A percentile compares a stretch with the other conserved stretches of the same genome.
phyloP scores from a whole-genome alignment of 768 basidiomycete species.

The Crepidotus variabilis region DNA sequence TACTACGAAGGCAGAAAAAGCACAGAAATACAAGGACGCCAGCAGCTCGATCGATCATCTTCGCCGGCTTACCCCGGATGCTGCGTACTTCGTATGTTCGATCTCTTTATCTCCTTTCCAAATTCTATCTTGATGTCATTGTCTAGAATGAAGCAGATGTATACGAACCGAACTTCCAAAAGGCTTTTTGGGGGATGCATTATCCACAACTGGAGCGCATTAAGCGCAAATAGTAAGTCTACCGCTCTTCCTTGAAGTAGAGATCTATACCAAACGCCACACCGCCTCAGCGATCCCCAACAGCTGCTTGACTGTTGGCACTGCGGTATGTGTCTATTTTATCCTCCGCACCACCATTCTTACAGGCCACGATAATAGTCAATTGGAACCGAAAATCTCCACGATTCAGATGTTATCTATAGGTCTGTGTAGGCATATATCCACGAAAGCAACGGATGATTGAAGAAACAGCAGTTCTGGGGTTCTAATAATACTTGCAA shows the following conservation, averaged over 20 bases:
- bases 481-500: too few relatives aligned
- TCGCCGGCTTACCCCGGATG: constrained; percentile 38
- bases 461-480: too few relatives aligned
- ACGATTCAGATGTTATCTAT: constrained; percentile 31
- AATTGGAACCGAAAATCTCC: constrained; percentile 30
- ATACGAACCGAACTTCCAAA: constrained; percentile 37
- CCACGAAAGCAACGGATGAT: too few relatives aligned
- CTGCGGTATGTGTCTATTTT: constrained; percentile 26
- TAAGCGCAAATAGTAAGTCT: constrained; percentile 44
- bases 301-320: constrained; percentile 48
- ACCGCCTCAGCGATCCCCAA: constrained; percentile 38
- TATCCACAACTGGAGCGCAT: constrained; percentile 35
- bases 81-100: constrained; percentile 38
- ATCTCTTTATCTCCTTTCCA: neutral
- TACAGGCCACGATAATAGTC: constrained; percentile 19
- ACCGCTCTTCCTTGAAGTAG: neutral
- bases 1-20: constrained; percentile 34
- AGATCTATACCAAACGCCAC: too few relatives aligned
- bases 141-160: constrained; percentile 46
- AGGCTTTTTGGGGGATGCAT: constrained; percentile 42
- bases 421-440: neutral
- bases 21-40: constrained; percentile 25
- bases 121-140: neutral
- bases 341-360: neutral
- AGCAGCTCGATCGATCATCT: constrained; percentile 37